Evolutionary conservation across 2,329 filamentous ascomycete genomes (phyloP).

Genomic region (Decorospora gaudefroyi): DNA sequence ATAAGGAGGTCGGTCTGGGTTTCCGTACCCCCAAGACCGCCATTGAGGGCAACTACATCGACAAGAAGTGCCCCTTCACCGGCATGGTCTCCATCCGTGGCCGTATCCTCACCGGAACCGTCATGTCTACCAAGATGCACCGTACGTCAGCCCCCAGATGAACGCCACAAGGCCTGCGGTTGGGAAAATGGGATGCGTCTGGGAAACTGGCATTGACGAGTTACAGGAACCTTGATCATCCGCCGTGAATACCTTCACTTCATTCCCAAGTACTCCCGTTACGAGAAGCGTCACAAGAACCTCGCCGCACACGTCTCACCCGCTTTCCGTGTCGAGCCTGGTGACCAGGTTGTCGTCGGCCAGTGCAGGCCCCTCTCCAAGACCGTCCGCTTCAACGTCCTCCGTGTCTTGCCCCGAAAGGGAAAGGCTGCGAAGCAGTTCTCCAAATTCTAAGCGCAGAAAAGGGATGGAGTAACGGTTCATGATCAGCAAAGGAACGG

Average conservation of each 20-base stretch:
- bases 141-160: slow-evolving; percentile 54
- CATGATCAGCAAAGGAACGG: slow-evolving; percentile 35
- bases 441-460: slow-evolving; percentile 84
- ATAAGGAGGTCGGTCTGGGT: slow-evolving; percentile 99
- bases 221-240: slow-evolving; percentile 79
- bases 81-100: slow-evolving; percentile 99
- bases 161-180: neutral
- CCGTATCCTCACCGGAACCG: slow-evolving; percentile 99
- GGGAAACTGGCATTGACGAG: slow-evolving; percentile 25
- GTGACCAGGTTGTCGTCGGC: slow-evolving; percentile 98
- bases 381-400: slow-evolving; percentile 99
- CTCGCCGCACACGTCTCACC: slow-evolving; percentile 97
- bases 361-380: slow-evolving; percentile 99
- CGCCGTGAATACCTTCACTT: slow-evolving; percentile 99
- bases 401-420: slow-evolving; percentile 95
- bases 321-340: slow-evolving; percentile 99
- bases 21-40: slow-evolving; percentile 98
- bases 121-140: slow-evolving; percentile 99
- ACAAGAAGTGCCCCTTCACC: slow-evolving; percentile 99
- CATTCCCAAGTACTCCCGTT: slow-evolving; percentile 99
- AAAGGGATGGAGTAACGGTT: slow-evolving; percentile 35
- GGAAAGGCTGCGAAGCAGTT: slow-evolving; percentile 98
- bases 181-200: slow-evolving; percentile 9
- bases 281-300: slow-evolving; percentile 99
- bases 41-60: slow-evolving; percentile 99